Conservation (phyloP, 345 rosid genomes). For the Raphanus sativus region DNA sequence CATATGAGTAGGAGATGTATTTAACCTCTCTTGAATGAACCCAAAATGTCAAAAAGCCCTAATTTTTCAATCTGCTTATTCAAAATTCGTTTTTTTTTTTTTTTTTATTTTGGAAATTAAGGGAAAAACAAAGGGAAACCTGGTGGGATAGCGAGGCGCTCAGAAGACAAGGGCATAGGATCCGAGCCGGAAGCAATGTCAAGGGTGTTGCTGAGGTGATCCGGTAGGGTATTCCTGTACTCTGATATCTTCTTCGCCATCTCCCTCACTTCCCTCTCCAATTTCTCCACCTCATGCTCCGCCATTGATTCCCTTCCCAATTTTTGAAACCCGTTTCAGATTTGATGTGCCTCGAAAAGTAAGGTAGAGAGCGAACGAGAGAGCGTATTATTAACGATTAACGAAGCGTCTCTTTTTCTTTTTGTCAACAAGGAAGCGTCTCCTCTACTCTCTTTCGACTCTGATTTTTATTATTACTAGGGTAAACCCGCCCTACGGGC, state of each 20-base stretch:
- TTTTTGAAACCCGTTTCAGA: neutral
- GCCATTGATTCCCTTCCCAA: conserved; percentile 2
- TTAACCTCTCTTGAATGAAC: neutral
- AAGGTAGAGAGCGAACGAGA: too few relatives aligned
- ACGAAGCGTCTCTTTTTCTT: too few relatives aligned
- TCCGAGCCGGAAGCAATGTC: conserved; percentile 36
- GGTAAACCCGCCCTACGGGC: too few relatives aligned
- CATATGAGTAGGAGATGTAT: too few relatives aligned
- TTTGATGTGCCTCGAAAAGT: too few relatives aligned
- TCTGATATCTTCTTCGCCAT: conserved; percentile 65
- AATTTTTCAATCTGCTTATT: too few relatives aligned
- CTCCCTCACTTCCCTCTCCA: conserved; percentile 59
- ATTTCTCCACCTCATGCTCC: conserved; percentile 47
- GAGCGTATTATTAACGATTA: too few relatives aligned
- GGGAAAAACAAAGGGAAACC: conserved; percentile 7
- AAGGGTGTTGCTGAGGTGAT: conserved; percentile 53
- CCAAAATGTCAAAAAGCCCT: neutral
- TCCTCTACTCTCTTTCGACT: too few relatives aligned
- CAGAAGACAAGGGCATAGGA: conserved; percentile 32
- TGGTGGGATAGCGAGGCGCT: conserved; percentile 39
- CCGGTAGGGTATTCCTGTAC: conserved; percentile 65
- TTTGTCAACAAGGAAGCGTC: too few relatives aligned
- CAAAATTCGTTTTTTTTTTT: too few relatives aligned
- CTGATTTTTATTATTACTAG: neutral
- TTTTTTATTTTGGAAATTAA: too few relatives aligned